Evolutionary conservation across 306 rosid species (phyloP).

Genomic region (Quercus alba): DNA sequence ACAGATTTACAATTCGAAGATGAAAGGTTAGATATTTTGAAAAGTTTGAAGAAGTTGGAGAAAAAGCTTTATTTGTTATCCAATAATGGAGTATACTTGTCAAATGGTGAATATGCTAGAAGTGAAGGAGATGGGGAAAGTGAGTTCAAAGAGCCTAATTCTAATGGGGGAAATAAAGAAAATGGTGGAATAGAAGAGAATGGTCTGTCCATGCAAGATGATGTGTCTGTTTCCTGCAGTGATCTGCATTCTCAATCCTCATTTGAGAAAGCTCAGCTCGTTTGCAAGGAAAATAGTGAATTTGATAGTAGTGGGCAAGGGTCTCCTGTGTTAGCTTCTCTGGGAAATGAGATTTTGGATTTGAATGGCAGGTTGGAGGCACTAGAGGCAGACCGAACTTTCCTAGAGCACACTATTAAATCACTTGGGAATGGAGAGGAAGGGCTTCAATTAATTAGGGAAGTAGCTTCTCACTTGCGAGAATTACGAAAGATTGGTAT

Average conservation of each 20-base stretch:
- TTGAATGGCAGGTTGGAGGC: constrained; percentile 58
- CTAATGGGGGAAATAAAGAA: constrained; percentile 21
- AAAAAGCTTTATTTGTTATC: constrained; percentile 52
- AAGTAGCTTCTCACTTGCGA: constrained; percentile 66
- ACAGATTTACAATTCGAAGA: constrained; percentile 45
- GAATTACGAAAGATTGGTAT: constrained; percentile 53
- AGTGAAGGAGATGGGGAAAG: constrained; percentile 15
- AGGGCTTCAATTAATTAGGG: constrained; percentile 65
- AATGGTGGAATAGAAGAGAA: constrained; percentile 20
- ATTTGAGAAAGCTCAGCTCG: constrained; percentile 21
- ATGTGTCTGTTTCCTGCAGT: constrained; percentile 24
- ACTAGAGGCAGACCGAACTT: constrained; percentile 58
- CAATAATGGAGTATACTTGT: constrained; percentile 9
- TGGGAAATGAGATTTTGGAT: constrained; percentile 31
- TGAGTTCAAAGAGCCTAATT: not conserved
- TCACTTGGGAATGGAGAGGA: constrained; percentile 53
- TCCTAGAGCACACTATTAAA: constrained; percentile 61
- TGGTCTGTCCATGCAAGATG: constrained; percentile 26
- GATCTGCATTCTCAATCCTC: constrained; percentile 24
- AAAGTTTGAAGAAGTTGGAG: constrained; percentile 68
- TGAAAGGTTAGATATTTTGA: constrained; percentile 52
- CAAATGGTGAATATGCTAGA: constrained; percentile 28
- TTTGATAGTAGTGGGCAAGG: constrained; percentile 21
- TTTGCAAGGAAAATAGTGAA: constrained; percentile 32
- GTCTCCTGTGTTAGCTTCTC: constrained; percentile 31